Evolutionary conservation across 768 basidiomycete species (phyloP).

Genomic region (Cyclocybe cylindracea): DNA sequence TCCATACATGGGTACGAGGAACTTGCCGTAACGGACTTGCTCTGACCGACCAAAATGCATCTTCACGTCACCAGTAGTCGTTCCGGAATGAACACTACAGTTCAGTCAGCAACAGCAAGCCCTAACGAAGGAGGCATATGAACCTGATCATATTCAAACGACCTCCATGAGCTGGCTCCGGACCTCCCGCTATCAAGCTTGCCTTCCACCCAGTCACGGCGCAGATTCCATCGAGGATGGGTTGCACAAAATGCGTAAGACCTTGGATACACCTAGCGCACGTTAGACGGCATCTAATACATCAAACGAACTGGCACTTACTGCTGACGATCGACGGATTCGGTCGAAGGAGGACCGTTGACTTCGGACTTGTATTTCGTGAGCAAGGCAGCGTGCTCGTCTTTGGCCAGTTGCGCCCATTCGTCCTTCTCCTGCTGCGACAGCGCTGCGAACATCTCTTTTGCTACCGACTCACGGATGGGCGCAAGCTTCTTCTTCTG

Average conservation of each 20-base stretch:
- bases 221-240: conserved; percentile 11
- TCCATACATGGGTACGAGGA: conserved; percentile 7
- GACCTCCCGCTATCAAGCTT: conserved; percentile 12
- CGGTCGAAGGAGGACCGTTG: background rate
- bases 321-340: conserved; percentile 7
- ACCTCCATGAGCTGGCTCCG: conserved; percentile 6
- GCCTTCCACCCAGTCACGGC: conserved; percentile 14
- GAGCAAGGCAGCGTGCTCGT: background rate
- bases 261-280: conserved; percentile 8
- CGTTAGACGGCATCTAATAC: background rate
- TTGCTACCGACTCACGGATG: conserved; percentile 1
- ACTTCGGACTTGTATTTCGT: background rate
- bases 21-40: background rate
- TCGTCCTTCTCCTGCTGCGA: background rate
- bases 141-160: background rate
- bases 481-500: conserved; percentile 1
- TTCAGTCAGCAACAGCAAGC: too few species aligned
- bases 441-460: background rate
- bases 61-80: too few species aligned
- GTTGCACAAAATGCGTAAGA: conserved; percentile 2
- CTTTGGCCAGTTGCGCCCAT: background rate
- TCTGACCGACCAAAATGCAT: conserved; percentile 15
- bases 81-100: conserved; percentile 19
- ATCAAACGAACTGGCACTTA: background rate
- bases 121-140: background rate